Base-by-base conservation (phyloP, 345 rosid species). In the Toxicodendron radicans region DNA sequence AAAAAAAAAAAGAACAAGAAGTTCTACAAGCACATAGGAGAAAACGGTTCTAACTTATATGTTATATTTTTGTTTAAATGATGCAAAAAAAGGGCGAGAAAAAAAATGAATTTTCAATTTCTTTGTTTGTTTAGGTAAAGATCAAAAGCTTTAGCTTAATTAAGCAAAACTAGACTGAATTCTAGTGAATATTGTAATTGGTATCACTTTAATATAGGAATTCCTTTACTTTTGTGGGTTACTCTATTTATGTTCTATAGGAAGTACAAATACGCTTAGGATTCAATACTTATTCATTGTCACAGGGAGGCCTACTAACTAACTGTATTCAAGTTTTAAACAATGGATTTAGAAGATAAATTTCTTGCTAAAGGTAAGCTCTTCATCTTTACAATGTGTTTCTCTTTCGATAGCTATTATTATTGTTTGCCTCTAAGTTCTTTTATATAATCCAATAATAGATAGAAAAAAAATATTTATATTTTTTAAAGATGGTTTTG, bases 311-410 rank as follows among this genome's bases (percentile, higher is more conserved):
- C 74, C 65, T 53, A 76, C 62, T 32, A 76, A 67, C n/a, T 61
- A 63, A 73, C 27, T 24, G 53, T 43, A 38, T 69, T 41, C 46
- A 21, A 65, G 81, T 58, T 76, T 67, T 74, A 65, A 53, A 68
- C 32, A 66, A 89, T 87, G 91, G 89, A 89, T 53, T 41, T 82
- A 64, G 90, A 84, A 61, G 90, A 86, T 70, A 87, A 84, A 73
- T 72, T 80, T 69, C 76, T 79, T 23, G 79, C 80, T 41, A 84
- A 78, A 87, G 87, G 94, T 89, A 78, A 71, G 69, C 17, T 71
- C 72, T 75, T 78, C 65, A 46, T 78, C 70, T 70, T 23, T 35
- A 32, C 21, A 60, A 4, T 63, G 43, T 76, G 6, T n/a, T 56
- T 68, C 63, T 54, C 0, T 12, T 66, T 53, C 74, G 35, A 2